Evolutionary conservation across 2,329 filamentous ascomycete species (phyloP).

Genomic region (Scolecobasidium constrictum): DNA sequence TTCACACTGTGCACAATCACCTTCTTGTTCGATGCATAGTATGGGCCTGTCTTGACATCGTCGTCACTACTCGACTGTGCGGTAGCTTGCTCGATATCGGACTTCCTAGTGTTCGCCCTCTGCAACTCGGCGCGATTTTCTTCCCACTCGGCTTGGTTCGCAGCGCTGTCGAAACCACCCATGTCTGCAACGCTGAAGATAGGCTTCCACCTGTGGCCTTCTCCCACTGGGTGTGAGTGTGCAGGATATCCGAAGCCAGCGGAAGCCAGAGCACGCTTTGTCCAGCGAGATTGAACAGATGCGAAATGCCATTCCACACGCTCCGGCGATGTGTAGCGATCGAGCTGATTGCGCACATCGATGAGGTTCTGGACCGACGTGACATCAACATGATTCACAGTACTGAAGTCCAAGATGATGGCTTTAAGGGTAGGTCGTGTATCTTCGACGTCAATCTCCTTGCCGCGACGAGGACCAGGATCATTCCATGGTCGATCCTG

Average conservation of each 20-base stretch:
- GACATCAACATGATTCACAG: conserved; percentile 87
- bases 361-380: conserved; percentile 89
- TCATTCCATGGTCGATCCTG: conserved; percentile 89
- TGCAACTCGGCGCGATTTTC: conserved; percentile 6
- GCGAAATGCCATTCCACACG: conserved; percentile 92
- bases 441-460: conserved; percentile 38
- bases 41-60: conserved; percentile 17
- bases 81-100: conserved; percentile 1
- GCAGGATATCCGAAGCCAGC: conserved; percentile 83
- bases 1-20: conserved; percentile 78
- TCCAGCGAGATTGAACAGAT: conserved; percentile 90
- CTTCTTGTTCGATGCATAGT: conserved; percentile 24
- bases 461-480: conserved; percentile 57
- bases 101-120: neutral
- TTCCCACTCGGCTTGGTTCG: conserved; percentile 49
- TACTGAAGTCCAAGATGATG: conserved; percentile 87
- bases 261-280: conserved; percentile 75
- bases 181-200: conserved; percentile 90
- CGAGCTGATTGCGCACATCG: conserved; percentile 88
- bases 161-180: conserved; percentile 59
- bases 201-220: conserved; percentile 71
- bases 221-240: conserved; percentile 34
- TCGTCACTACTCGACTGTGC: conserved; percentile 30
- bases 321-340: conserved; percentile 70
- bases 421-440: conserved; percentile 65